Evolutionary conservation across 2,329 filamentous ascomycete genomes (phyloP).

Genomic region (Cercospora beticola): DNA sequence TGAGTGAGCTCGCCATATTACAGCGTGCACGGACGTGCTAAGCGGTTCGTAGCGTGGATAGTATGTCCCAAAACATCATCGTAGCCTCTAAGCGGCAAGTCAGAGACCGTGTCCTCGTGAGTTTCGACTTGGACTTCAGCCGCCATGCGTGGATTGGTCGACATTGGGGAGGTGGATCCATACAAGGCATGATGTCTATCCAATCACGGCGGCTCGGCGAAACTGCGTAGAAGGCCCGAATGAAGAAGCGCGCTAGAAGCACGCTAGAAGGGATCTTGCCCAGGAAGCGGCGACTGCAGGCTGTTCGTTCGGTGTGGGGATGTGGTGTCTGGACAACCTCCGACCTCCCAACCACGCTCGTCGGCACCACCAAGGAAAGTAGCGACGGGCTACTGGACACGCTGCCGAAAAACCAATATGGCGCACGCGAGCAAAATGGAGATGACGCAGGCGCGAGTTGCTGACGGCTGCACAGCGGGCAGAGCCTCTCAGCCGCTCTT

Average conservation of each 20-base stretch:
- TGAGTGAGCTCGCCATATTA: neutral
- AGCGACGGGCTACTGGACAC: neutral
- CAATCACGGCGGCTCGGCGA: constrained; percentile 10
- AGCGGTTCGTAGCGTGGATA: neutral
- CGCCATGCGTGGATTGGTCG: neutral
- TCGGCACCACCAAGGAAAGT: neutral
- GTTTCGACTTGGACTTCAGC: neutral
- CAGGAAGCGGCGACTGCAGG: constrained; percentile 8
- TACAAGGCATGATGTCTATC: neutral
- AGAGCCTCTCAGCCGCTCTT: neutral
- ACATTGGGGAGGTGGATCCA: neutral
- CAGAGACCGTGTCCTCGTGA: neutral
- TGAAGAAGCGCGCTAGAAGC: constrained; percentile 11
- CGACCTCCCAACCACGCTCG: neutral
- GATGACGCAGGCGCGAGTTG: neutral
- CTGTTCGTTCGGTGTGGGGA: neutral
- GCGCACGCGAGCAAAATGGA: neutral
- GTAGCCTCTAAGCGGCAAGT: neutral
- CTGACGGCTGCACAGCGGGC: neutral
- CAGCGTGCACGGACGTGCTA: neutral
- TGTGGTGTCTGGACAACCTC: neutral
- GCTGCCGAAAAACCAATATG: neutral
- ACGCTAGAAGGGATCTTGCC: neutral
- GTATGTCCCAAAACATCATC: neutral
- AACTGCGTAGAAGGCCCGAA: constrained; percentile 7